Conservation (phyloP, 2,329 filamentous ascomycete species). For the Falciphora oryzae region DNA sequence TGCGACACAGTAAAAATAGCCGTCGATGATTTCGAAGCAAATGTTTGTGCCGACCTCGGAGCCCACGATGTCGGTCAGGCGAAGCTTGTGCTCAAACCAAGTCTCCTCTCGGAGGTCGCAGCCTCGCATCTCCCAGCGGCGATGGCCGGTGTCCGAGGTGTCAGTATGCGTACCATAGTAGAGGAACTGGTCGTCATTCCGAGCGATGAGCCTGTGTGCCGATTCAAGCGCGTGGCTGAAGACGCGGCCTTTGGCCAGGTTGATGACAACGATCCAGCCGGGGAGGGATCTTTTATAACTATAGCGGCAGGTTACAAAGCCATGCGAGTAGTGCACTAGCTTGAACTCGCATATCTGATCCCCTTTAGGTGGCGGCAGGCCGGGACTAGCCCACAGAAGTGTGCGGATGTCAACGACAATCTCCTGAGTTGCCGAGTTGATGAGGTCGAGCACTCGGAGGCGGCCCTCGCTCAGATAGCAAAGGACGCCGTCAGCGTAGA, state of each 20-base stretch:
- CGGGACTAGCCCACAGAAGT: slow-evolving; percentile 29
- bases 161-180: slow-evolving; percentile 62
- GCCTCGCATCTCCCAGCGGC: slow-evolving; percentile 57
- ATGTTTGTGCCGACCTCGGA: slow-evolving; percentile 60
- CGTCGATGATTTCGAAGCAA: slow-evolving; percentile 65
- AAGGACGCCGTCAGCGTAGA: slow-evolving; percentile 58
- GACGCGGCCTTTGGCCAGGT: slow-evolving; percentile 32
- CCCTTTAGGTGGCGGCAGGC: neutral
- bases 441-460: slow-evolving; percentile 56
- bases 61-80: slow-evolving; percentile 54
- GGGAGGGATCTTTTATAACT: slow-evolving; percentile 32
- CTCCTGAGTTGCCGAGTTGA: slow-evolving; percentile 41
- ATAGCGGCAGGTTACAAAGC: slow-evolving; percentile 53
- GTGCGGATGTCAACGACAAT: slow-evolving; percentile 48
- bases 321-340: slow-evolving; percentile 47
- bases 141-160: slow-evolving; percentile 44
- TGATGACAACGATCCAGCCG: slow-evolving; percentile 49
- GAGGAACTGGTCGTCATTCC: slow-evolving; percentile 55
- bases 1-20: slow-evolving; percentile 63
- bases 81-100: slow-evolving; percentile 39
- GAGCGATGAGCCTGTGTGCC: slow-evolving; percentile 57
- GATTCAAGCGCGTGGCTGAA: slow-evolving; percentile 38
- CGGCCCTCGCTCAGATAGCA: slow-evolving; percentile 50
- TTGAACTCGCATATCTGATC: slow-evolving; percentile 26
- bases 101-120: slow-evolving; percentile 37